Base-by-base conservation (phyloP, 768 basidiomycete species). In the Russula virescens region DNA sequence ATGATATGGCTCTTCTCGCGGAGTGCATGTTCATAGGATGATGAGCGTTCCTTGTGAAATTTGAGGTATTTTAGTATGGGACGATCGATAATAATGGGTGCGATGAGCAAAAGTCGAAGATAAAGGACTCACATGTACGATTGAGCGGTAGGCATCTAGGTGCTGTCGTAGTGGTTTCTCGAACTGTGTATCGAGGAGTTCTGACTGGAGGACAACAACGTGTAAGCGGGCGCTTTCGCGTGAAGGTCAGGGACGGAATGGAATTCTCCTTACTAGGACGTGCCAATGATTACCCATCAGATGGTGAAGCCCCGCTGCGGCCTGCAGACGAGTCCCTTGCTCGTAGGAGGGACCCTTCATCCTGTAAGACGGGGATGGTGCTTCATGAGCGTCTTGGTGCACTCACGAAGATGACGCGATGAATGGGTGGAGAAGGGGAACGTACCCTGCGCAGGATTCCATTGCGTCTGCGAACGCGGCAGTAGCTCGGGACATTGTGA, bases 241-340 rank as follows among this genome's bases (percentile, higher is more conserved):
- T 19, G 4, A 34, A 56, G 42, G 21, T 18, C 8, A 18, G 14
- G 13, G 4, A 19, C 60, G 56, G 40, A 13, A 45, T 58, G 48
- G 50, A 31, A 28, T 4, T 14, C 1, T 49, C 79, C 86, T 63
- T 64, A 93, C 92, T 71, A 98, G 77, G 61, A 98, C 85, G 73
- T 94, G 91, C 83, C 91, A 94, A 67, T 95, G 91, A 72, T 95
- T 96, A 54, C 88, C 86, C 68, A 96, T 87, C 66, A 98, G 82
- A 73, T 95, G 90, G 73, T 96, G 92, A 48, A 98, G 76, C 5
- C 95, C 94, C 21, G 89, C 86, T 28, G 90, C 86, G 31, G 91
- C 93, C 70, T 93, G 90, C 49, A 96, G 76, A 62, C 90, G 81
- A 25, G 89, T 88, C 13, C 89, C 89, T 26, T 89, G 77, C 71